phyloP scores from a whole-genome alignment of 306 rosid species.

The Cucurbita pepo region DNA sequence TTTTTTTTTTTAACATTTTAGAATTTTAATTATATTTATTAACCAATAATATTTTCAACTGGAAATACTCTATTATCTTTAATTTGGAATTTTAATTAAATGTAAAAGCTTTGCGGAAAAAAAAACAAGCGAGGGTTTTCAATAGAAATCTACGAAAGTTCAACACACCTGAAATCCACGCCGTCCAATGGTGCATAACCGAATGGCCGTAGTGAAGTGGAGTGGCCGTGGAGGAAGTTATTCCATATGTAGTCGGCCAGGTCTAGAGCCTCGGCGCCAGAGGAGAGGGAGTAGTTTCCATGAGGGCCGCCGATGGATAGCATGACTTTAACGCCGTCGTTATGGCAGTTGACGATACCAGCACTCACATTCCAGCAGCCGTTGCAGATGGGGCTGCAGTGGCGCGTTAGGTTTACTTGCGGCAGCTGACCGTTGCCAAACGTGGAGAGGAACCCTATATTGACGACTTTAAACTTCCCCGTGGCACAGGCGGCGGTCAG shows the following conservation, averaged over 20 bases:
- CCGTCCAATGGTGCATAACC: slow-evolving; percentile 19
- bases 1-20: no score
- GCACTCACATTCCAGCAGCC: slow-evolving; percentile 7
- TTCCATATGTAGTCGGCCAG: slow-evolving; percentile 23
- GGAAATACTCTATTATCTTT: no score
- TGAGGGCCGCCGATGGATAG: slow-evolving; percentile 18
- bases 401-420: slow-evolving; percentile 23
- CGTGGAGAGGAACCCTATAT: background rate
- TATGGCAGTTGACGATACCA: slow-evolving; percentile 5
- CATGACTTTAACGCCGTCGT: slow-evolving; percentile 22
- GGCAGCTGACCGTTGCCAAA: slow-evolving; percentile 7
- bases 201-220: slow-evolving; percentile 15
- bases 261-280: background rate
- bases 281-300: slow-evolving; percentile 11
- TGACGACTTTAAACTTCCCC: background rate
- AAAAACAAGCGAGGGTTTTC: background rate
- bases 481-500: background rate
- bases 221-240: slow-evolving; percentile 23
- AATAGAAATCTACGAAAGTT: background rate
- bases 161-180: slow-evolving; percentile 15
- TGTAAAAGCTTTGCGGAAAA: no score
- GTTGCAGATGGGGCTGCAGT: slow-evolving; percentile 17
- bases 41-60: no score
- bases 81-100: no score
- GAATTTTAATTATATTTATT: no score